These are phyloP conservation scores for Daldinia childiae DNA, from an alignment of 495 filamentous ascomycete species.

Conservation along the genomic window DNA sequence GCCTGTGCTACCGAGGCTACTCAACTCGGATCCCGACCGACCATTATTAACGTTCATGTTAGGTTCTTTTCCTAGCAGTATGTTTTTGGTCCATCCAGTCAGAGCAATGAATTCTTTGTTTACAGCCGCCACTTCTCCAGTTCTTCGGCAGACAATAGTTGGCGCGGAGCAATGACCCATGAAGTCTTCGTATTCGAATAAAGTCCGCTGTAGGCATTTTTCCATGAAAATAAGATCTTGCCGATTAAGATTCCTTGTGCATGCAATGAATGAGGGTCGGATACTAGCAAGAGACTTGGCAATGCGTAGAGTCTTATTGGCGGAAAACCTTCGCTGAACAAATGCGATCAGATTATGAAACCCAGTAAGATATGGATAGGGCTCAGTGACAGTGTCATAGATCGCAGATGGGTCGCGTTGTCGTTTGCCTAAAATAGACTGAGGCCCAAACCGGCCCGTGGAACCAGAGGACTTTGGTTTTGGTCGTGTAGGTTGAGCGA, in stretches of 20 bases:
- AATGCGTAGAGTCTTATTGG: constrained; percentile 75
- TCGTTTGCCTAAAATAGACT: constrained; percentile 63
- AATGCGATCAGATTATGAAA: constrained; percentile 90
- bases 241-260: constrained; percentile 79
- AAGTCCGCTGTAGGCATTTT: constrained; percentile 90
- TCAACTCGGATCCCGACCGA: constrained; percentile 48
- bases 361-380: constrained; percentile 87
- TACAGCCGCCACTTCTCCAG: constrained; percentile 89
- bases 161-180: constrained; percentile 88
- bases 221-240: constrained; percentile 97
- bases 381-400: constrained; percentile 86
- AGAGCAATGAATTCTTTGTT: constrained; percentile 95
- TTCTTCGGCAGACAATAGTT: constrained; percentile 88
- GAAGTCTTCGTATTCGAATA: constrained; percentile 92
- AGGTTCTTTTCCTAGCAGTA: constrained; percentile 84
- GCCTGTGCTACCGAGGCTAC: constrained; percentile 45
- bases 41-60: constrained; percentile 88
- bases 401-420: constrained; percentile 78
- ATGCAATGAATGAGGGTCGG: constrained; percentile 91
- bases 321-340: constrained; percentile 77
- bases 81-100: constrained; percentile 93
- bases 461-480: constrained; percentile 54
- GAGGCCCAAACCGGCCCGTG: constrained; percentile 54
- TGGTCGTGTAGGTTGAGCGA: constrained; percentile 45
- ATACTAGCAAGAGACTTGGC: constrained; percentile 88